Evolutionary conservation across 2,329 filamentous ascomycete genomes (phyloP), one percentile per base, ranked within the genome.

Genomic region (Aureobasidium sp.): DNA sequence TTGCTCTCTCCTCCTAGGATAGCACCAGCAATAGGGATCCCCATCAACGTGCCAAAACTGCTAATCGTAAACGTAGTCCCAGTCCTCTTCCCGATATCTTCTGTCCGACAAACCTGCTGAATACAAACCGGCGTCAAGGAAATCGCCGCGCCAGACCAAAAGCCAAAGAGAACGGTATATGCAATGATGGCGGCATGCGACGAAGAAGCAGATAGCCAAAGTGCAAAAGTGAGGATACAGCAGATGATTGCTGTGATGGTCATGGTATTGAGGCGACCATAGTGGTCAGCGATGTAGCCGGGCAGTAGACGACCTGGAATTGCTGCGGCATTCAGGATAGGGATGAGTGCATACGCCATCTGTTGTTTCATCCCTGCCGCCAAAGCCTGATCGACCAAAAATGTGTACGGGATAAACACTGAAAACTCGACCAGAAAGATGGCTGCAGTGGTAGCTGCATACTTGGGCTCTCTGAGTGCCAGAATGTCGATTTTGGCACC

Each of bases 11-110:
- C 54, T 4, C 83, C 70, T 24, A 85, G 73, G 4, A 51, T 51
- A 17, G 63, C 62, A 6, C 84, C 84, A 1, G 76, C 84, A 59
- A 88, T 84, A 0, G 85, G 85, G 40, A 76, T 80, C 1, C 84
- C 83, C 0, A 80, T 81, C 47, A 90, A 69, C 1, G 81, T 83
- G 3, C 81, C 84, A 27, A 89, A 69, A 1, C 80, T 76, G 53
- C 82, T 73, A 41, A 83, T 65, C 14, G 79, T 76, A 63, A 85
- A 86, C 22, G 80, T 74, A 0, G 78, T 76, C 0, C 87, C 87
- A 2, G 77, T 81, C 5, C 86, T 74, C 1, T 83, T 77, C 12
- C 86, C 87, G 29, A 50, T 42, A 19, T 68, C 63, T 27, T 64
- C 59, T 4, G 59, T 62, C 17, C 56, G 51, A 11, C 62, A 68